These are phyloP conservation scores for Colletotrichum tropicale DNA, from an alignment of 2,329 filamentous ascomycete genomes.

Conservation along the genomic window DNA sequence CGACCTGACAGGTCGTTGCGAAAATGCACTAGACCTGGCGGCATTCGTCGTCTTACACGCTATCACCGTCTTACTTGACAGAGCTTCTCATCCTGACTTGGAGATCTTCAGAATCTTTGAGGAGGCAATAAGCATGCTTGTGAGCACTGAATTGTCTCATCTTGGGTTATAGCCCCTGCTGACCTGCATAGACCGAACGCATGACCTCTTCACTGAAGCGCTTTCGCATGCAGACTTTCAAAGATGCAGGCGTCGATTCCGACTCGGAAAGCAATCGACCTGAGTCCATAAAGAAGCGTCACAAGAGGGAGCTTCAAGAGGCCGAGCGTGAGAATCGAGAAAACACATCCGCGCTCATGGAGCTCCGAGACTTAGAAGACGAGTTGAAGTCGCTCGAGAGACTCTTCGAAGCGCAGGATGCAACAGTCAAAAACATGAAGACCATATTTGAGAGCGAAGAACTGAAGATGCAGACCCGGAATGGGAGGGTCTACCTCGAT, in stretches of 20 bases:
- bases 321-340: conserved; percentile 64
- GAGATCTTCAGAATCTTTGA: conserved; percentile 71
- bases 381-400: conserved; percentile 62
- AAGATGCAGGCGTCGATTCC: conserved; percentile 34
- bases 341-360: conserved; percentile 66
- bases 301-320: conserved; percentile 35
- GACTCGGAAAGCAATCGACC: conserved; percentile 45
- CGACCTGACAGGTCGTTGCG: conserved; percentile 65
- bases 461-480: not conserved
- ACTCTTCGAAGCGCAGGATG: conserved; percentile 62
- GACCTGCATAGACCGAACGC: conserved; percentile 55
- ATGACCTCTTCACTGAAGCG: conserved; percentile 67
- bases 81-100: conserved; percentile 63
- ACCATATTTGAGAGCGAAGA: not conserved
- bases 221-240: conserved; percentile 63
- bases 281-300: conserved; percentile 46
- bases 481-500: conserved; percentile 45
- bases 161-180: not conserved
- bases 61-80: conserved; percentile 64
- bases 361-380: conserved; percentile 68
- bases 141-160: conserved; percentile 29
- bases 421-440: conserved; percentile 42
- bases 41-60: conserved; percentile 67
- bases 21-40: conserved; percentile 66
- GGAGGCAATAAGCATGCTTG: conserved; percentile 67